Base-by-base conservation (phyloP, 768 basidiomycete genomes). In the Lactarius trivialis region DNA sequence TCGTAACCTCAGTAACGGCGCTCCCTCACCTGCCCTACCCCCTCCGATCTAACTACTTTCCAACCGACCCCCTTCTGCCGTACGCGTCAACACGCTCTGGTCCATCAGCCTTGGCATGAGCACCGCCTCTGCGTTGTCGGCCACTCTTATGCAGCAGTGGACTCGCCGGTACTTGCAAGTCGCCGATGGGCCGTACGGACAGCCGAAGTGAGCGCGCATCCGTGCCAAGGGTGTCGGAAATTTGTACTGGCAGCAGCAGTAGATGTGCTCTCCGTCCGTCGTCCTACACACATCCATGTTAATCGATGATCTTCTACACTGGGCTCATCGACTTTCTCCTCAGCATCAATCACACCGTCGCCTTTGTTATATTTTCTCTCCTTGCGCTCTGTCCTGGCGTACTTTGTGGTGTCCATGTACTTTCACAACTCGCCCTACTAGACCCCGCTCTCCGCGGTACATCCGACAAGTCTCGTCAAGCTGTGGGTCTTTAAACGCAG, bases 171-270 rank as follows among this genome's bases (percentile, higher is more conserved):
- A n/a, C n/a, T n/a, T n/a, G n/a, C n/a, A n/a, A n/a, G n/a, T n/a
- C n/a, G n/a, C n/a, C n/a, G n/a, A n/a, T n/a, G n/a, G n/a, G n/a
- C n/a, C n/a, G n/a, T n/a, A n/a, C n/a, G n/a, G n/a, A n/a, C n/a
- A n/a, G n/a, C n/a, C n/a, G n/a, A n/a, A n/a, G n/a, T n/a, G 66
- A 7, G 64, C 66, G 7, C 56, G 64, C n/a, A 61, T 67, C 39
- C 56, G 64, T 41, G 52, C 57, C 41, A 26, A 58, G 1, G 66
- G 66, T 1, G 56, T 65, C 28, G 56, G 65, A 2, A 50, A 32
- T 67, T 58, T 5, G 45, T 24, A 15, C 53, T 65, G 24, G 48
- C 56, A 26, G 64, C 60, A 9, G 60, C 60, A 1, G 60, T 67
- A 21, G 66, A 67, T 12, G 66, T 57, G 30, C 60, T 67, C 14